Percentiles rank a stretch among this genome's conserved stretches.
Conservation (phyloP, 1,284 basidiomycete genomes). For the Schizopora paradoxa region DNA sequence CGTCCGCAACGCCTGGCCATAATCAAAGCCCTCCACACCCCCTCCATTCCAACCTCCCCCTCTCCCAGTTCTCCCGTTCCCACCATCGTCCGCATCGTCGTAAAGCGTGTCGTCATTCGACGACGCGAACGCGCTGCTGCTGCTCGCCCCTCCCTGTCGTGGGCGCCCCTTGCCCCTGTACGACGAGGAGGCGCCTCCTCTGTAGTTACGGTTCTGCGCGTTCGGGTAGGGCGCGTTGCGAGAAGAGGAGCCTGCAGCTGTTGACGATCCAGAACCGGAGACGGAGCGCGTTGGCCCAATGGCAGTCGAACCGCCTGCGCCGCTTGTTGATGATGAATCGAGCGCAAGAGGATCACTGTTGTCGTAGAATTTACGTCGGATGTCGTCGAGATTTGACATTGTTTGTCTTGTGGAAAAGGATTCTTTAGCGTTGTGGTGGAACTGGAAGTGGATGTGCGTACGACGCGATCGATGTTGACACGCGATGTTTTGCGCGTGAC, state of each 20-base stretch:
- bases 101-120: background rate
- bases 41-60: too few relatives aligned
- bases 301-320: background rate
- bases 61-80: constrained; percentile 2
- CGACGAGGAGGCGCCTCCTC: background rate
- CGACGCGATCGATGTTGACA: too few relatives aligned
- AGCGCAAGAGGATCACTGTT: constrained; percentile 10
- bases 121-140: background rate
- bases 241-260: background rate
- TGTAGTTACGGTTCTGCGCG: constrained; percentile 5
- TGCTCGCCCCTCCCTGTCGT: background rate
- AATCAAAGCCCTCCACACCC: background rate
- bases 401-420: too few relatives aligned
- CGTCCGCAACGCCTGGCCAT: background rate
- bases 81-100: constrained; percentile 11
- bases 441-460: too few relatives aligned
- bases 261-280: background rate
- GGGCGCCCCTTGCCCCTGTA: background rate
- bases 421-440: too few relatives aligned
- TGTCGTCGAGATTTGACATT: constrained; percentile 8
- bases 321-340: background rate
- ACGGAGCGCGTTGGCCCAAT: background rate
- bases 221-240: background rate
- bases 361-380: constrained; percentile 9
- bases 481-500: too few relatives aligned